Base-by-base conservation (phyloP, 257 asterid species). In the Voacanga thouarsii region DNA sequence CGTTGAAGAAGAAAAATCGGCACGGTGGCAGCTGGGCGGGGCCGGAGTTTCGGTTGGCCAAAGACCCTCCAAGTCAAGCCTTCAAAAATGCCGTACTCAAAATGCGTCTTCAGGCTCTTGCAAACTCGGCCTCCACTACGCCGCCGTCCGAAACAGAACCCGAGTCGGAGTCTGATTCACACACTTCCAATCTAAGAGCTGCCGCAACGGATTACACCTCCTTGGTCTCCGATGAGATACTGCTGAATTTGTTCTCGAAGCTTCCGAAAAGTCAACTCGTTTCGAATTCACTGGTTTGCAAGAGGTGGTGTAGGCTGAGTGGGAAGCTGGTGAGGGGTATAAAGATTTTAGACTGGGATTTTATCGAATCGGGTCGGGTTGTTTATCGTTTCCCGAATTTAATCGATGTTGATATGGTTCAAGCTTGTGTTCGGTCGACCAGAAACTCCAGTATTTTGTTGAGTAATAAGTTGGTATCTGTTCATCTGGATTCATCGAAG, bases 281-380 rank as follows among this genome's bases (percentile, higher is more conserved):
- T 72, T 76, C 88, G 39, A 89, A 90, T 84, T 85, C 97, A 0
- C 80, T 90, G 86, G 99, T 93, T 59, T 93, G 98, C 89, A 90
- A 82, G 87, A 85, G 96, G 80, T 95, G 98, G 99, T 86, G 90
- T 71, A 78, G 80, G 77, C 72, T 93, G 28, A 87, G 86, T 76
- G 99, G 98, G 69, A 93, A 83, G 82, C 77, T 93, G 80, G 86
- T 93, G 64, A 80, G 75, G 69, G 85, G 89, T 24, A 77, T 95
- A 78, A 91, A 79, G 92, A 75, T 95, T 28, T 75, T 88, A 80
- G 97, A 95, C 75, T 95, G 99, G 99, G 99, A 91, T 72, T 93
- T 91, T 82, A 68, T 95, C 77, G 96, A 93, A 70, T 95, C 97
- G 28, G 99, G 98, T 77, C 92, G 97, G 86, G 82, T 89, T 19